A percentile compares a stretch with the other conserved stretches of the same genome.
Evolutionary conservation across 257 asterid species (phyloP).

Genomic region (Rehmannia glutinosa): DNA sequence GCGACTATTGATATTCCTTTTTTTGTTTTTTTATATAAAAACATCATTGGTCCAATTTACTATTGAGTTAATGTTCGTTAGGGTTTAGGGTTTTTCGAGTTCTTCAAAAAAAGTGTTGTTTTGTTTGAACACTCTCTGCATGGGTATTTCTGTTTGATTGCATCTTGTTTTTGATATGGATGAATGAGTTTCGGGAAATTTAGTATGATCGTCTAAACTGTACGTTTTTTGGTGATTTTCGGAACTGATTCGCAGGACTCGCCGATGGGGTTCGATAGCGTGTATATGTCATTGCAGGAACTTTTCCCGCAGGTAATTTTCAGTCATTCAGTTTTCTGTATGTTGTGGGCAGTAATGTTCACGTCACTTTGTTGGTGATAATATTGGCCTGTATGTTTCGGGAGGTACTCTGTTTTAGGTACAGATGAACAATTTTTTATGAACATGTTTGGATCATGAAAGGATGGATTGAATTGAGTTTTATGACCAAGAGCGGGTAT

Average conservation of each 20-base stretch:
- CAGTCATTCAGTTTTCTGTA: not conserved
- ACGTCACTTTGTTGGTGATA: not conserved
- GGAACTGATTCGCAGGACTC: constrained; percentile 16
- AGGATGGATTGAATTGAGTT: not conserved
- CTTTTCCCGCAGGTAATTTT: constrained; percentile 46
- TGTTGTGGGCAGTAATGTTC: not conserved
- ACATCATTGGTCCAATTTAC: not conserved
- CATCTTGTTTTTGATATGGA: not conserved
- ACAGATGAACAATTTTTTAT: no score
- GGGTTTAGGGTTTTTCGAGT: constrained; percentile 16
- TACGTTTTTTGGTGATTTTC: not conserved
- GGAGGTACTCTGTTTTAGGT: no score
- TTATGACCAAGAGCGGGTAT: not conserved
- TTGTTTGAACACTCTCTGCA: not conserved
- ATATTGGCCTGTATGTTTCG: no score
- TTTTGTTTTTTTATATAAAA: not conserved
- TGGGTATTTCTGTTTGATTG: not conserved
- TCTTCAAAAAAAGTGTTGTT: not conserved
- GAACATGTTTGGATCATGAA: not conserved
- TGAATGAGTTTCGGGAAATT: constrained; percentile 1
- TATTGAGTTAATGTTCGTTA: not conserved
- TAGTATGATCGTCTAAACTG: not conserved
- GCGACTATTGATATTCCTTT: not conserved
- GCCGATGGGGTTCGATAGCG: constrained; percentile 31
- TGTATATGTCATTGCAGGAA: constrained; percentile 24